Base-by-base conservation (phyloP, 306 rosid genomes). In the Vigna radiata region DNA sequence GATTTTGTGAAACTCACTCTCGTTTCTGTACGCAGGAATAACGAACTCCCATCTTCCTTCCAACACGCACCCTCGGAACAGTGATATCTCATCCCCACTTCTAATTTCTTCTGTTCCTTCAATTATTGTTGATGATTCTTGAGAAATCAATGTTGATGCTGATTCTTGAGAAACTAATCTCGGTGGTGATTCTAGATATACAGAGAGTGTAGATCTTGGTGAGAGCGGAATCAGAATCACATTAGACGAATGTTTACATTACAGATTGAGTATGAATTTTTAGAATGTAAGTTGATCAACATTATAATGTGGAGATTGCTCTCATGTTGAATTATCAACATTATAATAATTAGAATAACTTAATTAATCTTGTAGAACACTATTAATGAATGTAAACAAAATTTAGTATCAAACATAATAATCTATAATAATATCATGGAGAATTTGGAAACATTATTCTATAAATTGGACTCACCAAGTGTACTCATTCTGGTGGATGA, bases 31-130 rank as follows among this genome's bases (percentile, higher is more conserved):
- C 1, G 56, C 68, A 0, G 46, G 6, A 4, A 55, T 0, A 0
- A 55, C 77, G 8, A 16, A 23, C 14, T 58, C 56, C 77, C 77
- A 73, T 43, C 44, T 73, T 1, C 77, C 77, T 25, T 73, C 77
- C 7, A 58, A 5, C 0, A 73, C 77, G 2, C 68, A 41, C 6
- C 44, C 44, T 47, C 56, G 29, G 36, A 73, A 73, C 44, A 56
- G 0, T 43, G 77, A 56, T 2, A 21, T 19, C 2, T 12, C 13
- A 55, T 36, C 65, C 21, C 7, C 8, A 1, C 0, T 13, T 4
- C 4, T 18, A 6, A 8, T 21, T 37, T 54, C 76, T 2, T 54
- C 76, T 2, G 37, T 3, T 54, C 76, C 76, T 19, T 52, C 76
- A 18, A 71, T 71, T 53, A 7, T 2, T 19, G 63, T 70, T 17